phyloP scores from a whole-genome alignment of 139 green algal genomes.

The Closterium sp. region DNA sequence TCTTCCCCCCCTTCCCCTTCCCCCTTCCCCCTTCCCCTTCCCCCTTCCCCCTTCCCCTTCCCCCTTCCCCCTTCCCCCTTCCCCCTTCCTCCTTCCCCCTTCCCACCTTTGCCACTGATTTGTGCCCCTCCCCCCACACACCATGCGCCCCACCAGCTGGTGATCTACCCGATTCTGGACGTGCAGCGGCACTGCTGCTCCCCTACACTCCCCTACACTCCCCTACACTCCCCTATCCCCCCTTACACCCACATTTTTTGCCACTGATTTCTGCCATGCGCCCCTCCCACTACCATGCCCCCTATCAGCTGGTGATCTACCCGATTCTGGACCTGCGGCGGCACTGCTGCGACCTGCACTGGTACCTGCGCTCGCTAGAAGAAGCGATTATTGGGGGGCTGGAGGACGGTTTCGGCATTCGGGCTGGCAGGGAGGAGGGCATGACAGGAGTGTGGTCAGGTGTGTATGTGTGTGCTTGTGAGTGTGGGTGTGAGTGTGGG shows the following conservation, averaged over 20 bases:
- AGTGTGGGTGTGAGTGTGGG: neutral
- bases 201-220: neutral
- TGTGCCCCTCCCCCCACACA: no score
- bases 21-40: no score
- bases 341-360: slow-evolving; percentile 70
- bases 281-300: no score
- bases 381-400: slow-evolving; percentile 54
- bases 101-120: no score
- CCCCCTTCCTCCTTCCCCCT: neutral
- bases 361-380: slow-evolving; percentile 69
- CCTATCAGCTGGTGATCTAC: slow-evolving; percentile 69
- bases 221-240: neutral
- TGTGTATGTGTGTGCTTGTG: neutral
- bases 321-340: slow-evolving; percentile 70
- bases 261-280: no score
- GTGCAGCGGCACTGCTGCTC: no score
- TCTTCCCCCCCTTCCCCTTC: no score
- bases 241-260: no score
- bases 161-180: neutral
- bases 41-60: no score
- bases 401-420: slow-evolving; percentile 40
- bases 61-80: no score
- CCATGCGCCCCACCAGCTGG: no score
- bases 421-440: slow-evolving; percentile 59
- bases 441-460: slow-evolving; percentile 77